Percentiles rank a stretch among this genome's conserved stretches.
phyloP scores from a whole-genome alignment of 1,139 yeast genomes.

The Kodamaea derodonti region DNA sequence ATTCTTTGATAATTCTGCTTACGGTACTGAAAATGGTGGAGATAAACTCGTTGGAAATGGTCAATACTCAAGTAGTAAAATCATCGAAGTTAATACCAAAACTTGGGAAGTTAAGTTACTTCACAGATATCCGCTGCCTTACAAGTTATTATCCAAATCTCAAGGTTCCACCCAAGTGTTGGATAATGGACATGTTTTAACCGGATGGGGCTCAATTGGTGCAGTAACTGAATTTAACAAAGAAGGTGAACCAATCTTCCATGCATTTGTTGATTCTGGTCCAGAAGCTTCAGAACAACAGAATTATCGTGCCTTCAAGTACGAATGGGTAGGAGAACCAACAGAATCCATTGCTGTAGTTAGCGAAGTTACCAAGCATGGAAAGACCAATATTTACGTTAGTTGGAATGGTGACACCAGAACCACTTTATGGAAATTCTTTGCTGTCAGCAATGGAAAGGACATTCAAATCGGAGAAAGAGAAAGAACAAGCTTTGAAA shows the following conservation, averaged over 20 bases:
- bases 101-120: slow-evolving; percentile 25
- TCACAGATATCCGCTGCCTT: slow-evolving; percentile 22
- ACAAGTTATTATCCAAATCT: slow-evolving; percentile 27
- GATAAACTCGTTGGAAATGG: slow-evolving; percentile 21
- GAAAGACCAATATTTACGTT: slow-evolving; percentile 21
- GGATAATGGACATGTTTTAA: slow-evolving; percentile 32
- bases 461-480: slow-evolving; percentile 17
- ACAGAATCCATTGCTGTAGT: slow-evolving; percentile 28
- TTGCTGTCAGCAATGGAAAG: slow-evolving; percentile 12
- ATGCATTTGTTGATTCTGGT: slow-evolving; percentile 33
- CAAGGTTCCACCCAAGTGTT: slow-evolving; percentile 37
- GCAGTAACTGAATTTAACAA: slow-evolving; percentile 32
- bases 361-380: slow-evolving; percentile 13
- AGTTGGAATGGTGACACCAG: slow-evolving; percentile 41
- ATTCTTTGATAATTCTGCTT: slow-evolving; percentile 36
- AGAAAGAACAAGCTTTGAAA: slow-evolving; percentile 27
- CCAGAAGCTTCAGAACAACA: slow-evolving; percentile 18
- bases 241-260: slow-evolving; percentile 27
- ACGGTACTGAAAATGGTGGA: slow-evolving; percentile 27
- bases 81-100: slow-evolving; percentile 29
- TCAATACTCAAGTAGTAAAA: slow-evolving; percentile 28
- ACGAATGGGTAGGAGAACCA: slow-evolving; percentile 33
- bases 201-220: slow-evolving; percentile 39
- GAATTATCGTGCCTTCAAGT: slow-evolving; percentile 36
- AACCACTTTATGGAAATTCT: slow-evolving; percentile 28